phyloP scores from a whole-genome alignment of 805 yeast species.

The Cyberlindnera suaveolens region DNA sequence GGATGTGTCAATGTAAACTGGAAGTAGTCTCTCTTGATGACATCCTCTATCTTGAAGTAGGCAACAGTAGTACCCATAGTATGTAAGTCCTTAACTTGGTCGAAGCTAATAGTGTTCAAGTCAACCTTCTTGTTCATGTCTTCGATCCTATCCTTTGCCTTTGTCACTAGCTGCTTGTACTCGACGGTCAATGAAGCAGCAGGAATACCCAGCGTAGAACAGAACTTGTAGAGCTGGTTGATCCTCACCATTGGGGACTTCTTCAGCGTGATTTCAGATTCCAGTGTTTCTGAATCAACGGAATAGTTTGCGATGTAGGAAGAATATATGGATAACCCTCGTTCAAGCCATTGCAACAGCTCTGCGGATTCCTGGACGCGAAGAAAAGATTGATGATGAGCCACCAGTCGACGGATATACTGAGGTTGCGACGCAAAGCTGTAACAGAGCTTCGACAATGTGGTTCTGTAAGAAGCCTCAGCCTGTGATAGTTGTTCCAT shows the following conservation, averaged over 20 bases:
- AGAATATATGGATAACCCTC: conserved; percentile 6
- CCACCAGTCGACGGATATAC: conserved; percentile 8
- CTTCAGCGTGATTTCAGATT: conserved; percentile 9
- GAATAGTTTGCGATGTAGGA: conserved; percentile 8
- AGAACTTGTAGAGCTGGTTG: conserved; percentile 7
- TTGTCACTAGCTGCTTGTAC: conserved; percentile 6
- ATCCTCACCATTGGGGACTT: conserved; percentile 13
- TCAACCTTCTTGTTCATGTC: conserved; percentile 16
- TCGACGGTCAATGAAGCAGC: not conserved
- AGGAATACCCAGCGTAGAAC: not conserved
- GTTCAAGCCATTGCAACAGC: conserved; percentile 10
- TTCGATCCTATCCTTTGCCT: conserved; percentile 19
- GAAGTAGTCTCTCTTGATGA: conserved; percentile 22
- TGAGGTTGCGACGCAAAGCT: not conserved
- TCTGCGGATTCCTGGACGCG: not conserved
- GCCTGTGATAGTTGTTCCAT: conserved; percentile 4
- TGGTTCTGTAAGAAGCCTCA: conserved; percentile 12
- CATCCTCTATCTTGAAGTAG: conserved; percentile 15
- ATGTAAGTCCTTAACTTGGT: conserved; percentile 11
- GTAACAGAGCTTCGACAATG: conserved; percentile 8
- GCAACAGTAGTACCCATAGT: conserved; percentile 6
- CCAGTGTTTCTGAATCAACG: conserved; percentile 6
- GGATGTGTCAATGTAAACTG: conserved; percentile 13
- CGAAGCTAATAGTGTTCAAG: conserved; percentile 14
- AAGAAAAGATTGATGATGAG: conserved; percentile 12